Evolutionary conservation across 371 early-diverging fungal genomes (phyloP).

Genomic region (Dichotomocladium elegans): DNA sequence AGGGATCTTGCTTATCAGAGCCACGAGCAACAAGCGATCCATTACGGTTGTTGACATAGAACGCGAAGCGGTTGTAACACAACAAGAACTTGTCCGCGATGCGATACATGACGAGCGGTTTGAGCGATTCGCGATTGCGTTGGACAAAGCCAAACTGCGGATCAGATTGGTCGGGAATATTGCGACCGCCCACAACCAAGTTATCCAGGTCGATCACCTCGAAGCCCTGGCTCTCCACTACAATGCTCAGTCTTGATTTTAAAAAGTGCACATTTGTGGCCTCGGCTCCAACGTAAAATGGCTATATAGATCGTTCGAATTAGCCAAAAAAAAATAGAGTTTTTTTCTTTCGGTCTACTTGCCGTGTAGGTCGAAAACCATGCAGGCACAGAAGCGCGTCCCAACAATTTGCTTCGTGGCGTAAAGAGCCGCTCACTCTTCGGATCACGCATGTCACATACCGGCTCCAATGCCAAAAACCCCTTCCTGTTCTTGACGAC

Average conservation of each 20-base stretch:
- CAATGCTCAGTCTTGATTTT: conserved; percentile 74
- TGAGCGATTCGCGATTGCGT: conserved; percentile 63
- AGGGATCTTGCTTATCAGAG: conserved; percentile 33
- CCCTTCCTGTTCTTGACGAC: conserved; percentile 53
- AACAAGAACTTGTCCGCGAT: conserved; percentile 70
- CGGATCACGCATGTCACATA: conserved; percentile 39
- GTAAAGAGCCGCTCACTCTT: conserved; percentile 31
- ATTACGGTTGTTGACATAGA: conserved; percentile 80
- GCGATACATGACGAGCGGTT: conserved; percentile 85
- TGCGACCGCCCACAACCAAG: conserved; percentile 53
- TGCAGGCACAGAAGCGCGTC: conserved; percentile 32
- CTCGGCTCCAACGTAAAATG: conserved; percentile 83
- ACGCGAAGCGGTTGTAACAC: conserved; percentile 91
- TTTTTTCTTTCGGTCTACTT: background rate
- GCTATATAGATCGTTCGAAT: conserved; percentile 27
- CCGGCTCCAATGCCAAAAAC: conserved; percentile 39
- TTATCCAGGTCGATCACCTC: conserved; percentile 82
- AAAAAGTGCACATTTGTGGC: conserved; percentile 72
- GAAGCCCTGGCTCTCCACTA: conserved; percentile 74
- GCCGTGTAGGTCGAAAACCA: conserved; percentile 44
- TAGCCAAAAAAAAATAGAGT: background rate
- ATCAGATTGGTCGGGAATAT: conserved; percentile 74
- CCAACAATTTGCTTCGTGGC: conserved; percentile 33
- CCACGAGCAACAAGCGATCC: conserved; percentile 40
- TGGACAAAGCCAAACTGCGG: conserved; percentile 78